These are phyloP conservation scores for Inga oerstediana DNA, from an alignment of 306 rosid genomes.

Conservation along the genomic window DNA sequence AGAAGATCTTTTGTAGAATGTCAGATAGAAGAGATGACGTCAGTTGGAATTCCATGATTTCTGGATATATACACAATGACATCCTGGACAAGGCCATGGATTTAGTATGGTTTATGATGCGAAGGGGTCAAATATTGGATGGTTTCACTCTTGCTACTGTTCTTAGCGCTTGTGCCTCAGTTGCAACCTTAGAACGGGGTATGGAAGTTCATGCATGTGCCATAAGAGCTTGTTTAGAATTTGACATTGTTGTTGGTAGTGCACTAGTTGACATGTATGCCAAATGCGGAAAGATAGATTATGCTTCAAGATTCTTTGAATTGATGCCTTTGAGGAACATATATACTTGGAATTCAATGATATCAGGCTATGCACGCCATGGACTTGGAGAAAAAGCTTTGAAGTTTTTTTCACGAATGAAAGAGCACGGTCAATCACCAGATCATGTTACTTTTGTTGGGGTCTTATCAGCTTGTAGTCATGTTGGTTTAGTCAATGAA, in stretches of 20 bases:
- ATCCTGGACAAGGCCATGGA: constrained; percentile 73
- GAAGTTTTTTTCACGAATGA: constrained; percentile 71
- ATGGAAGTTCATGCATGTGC: constrained; percentile 92
- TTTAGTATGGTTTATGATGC: constrained; percentile 88
- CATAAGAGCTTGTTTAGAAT: constrained; percentile 75
- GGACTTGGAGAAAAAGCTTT: constrained; percentile 78
- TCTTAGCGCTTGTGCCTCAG: constrained; percentile 94
- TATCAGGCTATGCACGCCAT: constrained; percentile 89
- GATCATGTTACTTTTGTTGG: constrained; percentile 96
- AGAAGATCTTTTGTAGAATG: constrained; percentile 74
- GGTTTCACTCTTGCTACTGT: constrained; percentile 88
- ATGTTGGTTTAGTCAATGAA: constrained; percentile 80
- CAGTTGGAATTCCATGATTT: constrained; percentile 96
- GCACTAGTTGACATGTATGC: constrained; percentile 91
- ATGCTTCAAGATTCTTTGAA: constrained; percentile 86
- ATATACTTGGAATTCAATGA: constrained; percentile 95
- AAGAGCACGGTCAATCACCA: constrained; percentile 61
- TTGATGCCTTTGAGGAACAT: constrained; percentile 73
- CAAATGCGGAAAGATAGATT: constrained; percentile 86
- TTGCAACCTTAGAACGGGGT: constrained; percentile 84
- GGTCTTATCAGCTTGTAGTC: constrained; percentile 90
- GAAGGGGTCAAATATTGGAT: constrained; percentile 79
- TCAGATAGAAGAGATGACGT: constrained; percentile 73
- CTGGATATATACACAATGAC: constrained; percentile 81
- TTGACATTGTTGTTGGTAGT: constrained; percentile 86